Conservation (phyloP, 75 land plant species). For the Larix kaempferi region DNA sequence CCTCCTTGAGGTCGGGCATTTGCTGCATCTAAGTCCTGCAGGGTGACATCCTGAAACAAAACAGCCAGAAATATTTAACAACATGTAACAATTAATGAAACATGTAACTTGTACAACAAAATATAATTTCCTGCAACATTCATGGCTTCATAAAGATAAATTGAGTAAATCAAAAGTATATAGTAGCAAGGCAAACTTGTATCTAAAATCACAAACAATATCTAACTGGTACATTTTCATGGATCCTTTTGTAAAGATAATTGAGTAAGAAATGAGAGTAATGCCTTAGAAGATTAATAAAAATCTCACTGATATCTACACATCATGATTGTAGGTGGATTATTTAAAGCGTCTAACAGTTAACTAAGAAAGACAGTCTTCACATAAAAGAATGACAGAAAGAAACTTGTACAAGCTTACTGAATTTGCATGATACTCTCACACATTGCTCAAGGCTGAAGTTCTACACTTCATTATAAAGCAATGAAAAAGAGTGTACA, state of each 20-base stretch:
- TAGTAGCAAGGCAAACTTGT: neutral
- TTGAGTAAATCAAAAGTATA: neutral
- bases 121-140: neutral
- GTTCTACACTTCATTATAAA: neutral
- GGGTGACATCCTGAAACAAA: slow-evolving; percentile 82
- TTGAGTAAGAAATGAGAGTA: neutral
- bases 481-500: neutral
- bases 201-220: neutral
- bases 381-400: neutral
- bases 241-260: neutral
- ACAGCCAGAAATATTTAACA: neutral
- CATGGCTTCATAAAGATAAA: neutral
- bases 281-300: neutral
- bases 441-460: neutral
- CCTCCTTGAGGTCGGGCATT: slow-evolving; percentile 99
- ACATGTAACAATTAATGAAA: neutral
- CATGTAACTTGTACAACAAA: no score
- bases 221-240: neutral
- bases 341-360: no score
- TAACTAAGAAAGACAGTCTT: no score
- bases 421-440: neutral
- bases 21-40: slow-evolving; percentile 99
- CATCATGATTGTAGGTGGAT: neutral
- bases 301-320: neutral
- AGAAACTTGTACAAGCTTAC: neutral